Evolutionary conservation across 1,284 basidiomycete genomes (phyloP), one percentile per base, ranked within the genome.

Genomic region (Naganishia liquefaciens): DNA sequence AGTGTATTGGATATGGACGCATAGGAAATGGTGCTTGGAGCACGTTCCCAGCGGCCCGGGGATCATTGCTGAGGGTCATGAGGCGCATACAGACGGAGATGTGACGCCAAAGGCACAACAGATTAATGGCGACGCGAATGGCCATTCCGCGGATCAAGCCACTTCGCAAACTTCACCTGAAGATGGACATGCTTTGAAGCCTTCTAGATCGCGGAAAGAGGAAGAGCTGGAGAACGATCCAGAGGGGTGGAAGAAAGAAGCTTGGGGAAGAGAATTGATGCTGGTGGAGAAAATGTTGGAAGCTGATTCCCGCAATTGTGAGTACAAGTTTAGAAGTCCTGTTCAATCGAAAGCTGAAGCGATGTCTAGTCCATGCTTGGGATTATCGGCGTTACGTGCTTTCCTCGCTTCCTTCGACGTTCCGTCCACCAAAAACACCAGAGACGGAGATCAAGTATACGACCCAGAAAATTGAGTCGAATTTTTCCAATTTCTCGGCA

Each of bases 401-500:
- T 25, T 81, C 83, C 1, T 86, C 83, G 44, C 86, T 90, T 78
- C 87, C 88, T 0, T 51, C 51, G 1, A 71, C 71, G 6, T 80
- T 83, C 54, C 69, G 57, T 33, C 71, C 72, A 81, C 51, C 78
- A 74, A 44, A 80, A 82, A 74, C 73, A 17, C 66, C 75, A 4
- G 66, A 73, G 30, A 76, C 78, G 27, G 93, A 96, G 75, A 79
- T 97, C 28, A 82, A 81, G 0, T 97, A 90, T 74, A 95, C 95
- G 2, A 87, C 86, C 53, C 83, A 84, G 67, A 97, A 98, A 81
- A 99, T 99, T 70, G 89, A 93, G 76, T 81, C 88, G 60, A 97
- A 92, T 76, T 96, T 99, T 74, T 94, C 91, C 53, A 99, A 99
- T 77, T 99, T 97, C 76, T 95, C 91, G 65, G 96, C 96, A 19